A percentile compares a stretch with the other conserved stretches of the same genome.
These are phyloP conservation scores for Picea abies DNA, from an alignment of 83 land plant genomes.

Conservation along the genomic window DNA sequence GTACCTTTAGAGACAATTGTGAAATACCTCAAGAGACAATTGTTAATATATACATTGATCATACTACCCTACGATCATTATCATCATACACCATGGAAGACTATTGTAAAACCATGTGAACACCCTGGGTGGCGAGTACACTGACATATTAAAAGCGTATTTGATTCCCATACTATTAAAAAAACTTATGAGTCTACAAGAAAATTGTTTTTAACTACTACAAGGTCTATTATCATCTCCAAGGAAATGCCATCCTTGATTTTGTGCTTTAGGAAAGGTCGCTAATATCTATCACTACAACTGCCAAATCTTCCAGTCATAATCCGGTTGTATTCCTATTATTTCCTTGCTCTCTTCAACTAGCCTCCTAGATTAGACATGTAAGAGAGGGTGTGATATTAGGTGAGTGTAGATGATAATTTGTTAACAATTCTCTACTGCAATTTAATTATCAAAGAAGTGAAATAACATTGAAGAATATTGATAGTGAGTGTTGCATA, in stretches of 20 bases:
- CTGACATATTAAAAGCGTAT: too few relatives aligned
- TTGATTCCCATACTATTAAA: too few relatives aligned
- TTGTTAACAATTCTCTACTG: not conserved
- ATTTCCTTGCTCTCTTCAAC: constrained; percentile 47
- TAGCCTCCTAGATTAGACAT: constrained; percentile 64
- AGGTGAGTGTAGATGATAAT: too few relatives aligned
- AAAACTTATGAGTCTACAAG: too few relatives aligned
- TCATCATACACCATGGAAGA: too few relatives aligned
- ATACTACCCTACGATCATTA: too few relatives aligned
- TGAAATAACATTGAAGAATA: constrained; percentile 51
- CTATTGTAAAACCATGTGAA: too few relatives aligned
- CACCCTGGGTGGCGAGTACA: too few relatives aligned
- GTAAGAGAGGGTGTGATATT: constrained; percentile 20
- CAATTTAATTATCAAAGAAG: not conserved
- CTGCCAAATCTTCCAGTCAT: constrained; percentile 50
- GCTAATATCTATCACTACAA: not conserved
- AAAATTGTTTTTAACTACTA: too few relatives aligned
- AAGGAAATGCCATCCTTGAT: constrained; percentile 47
- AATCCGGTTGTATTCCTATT: constrained; percentile 39
- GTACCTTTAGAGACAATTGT: too few relatives aligned
- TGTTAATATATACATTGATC: too few relatives aligned
- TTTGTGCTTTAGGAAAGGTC: not conserved
- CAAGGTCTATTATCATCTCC: constrained; percentile 61
- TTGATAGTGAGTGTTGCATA: constrained; percentile 64
- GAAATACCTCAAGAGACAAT: too few relatives aligned